Conservation (phyloP, 768 basidiomycete genomes). For the Hortiboletus campestris region DNA sequence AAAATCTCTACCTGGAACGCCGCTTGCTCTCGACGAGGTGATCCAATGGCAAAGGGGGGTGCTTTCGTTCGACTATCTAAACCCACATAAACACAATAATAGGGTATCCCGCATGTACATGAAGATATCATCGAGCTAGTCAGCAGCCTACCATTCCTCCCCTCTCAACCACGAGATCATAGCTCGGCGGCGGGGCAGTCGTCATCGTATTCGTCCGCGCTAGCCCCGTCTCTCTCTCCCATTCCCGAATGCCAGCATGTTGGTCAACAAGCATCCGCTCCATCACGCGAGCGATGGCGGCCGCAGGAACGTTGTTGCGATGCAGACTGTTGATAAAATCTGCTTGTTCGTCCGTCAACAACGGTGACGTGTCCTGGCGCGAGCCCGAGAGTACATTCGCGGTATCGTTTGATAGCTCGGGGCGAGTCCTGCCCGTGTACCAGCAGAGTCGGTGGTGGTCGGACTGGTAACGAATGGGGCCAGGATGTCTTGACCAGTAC, state of each 20-base stretch:
- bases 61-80: background rate
- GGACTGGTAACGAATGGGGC: slow-evolving; percentile 9
- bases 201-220: slow-evolving; percentile 16
- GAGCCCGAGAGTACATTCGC: background rate
- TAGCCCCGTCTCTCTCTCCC: slow-evolving; percentile 21
- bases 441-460: background rate
- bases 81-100: background rate
- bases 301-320: slow-evolving; percentile 22
- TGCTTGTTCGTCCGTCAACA: slow-evolving; percentile 25
- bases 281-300: slow-evolving; percentile 23
- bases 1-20: background rate
- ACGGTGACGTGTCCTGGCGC: slow-evolving; percentile 5
- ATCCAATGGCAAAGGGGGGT: background rate
- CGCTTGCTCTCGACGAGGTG: background rate
- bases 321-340: slow-evolving; percentile 24
- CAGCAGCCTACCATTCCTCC: background rate
- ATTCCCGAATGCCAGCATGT: slow-evolving; percentile 17
- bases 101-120: background rate
- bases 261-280: slow-evolving; percentile 24
- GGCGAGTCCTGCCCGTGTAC: background rate
- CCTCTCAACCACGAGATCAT: slow-evolving; percentile 3
- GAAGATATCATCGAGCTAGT: background rate
- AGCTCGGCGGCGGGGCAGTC: slow-evolving; percentile 16
- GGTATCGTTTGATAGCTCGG: slow-evolving; percentile 4
- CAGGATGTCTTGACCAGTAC: background rate